Evolutionary conservation across 106 monocot genomes (phyloP), one percentile per base, ranked within the genome.

Genomic region (Allium fistulosum): DNA sequence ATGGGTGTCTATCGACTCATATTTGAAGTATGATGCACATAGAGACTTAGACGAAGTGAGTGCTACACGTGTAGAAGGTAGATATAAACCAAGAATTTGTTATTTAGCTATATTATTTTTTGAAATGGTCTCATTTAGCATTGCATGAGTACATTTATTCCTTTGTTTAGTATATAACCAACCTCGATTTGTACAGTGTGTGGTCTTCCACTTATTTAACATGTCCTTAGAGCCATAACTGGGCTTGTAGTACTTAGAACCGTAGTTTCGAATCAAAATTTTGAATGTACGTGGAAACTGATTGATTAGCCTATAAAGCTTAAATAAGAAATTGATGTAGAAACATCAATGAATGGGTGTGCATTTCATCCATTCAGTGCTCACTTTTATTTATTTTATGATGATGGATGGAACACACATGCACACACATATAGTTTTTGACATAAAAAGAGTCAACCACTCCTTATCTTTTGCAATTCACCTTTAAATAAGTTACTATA

Each of bases 1-100:
- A 68, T 99, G 97, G 92, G 70, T 99, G 56, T 99, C 97, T 72
- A 83, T 99, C 64, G 87, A 87, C 76, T 92, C 97, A 69, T 92
- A 99, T 72, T 81, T 99, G 46, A 99, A 99, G 71, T 99, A 80
- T 81, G 97, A 99, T 87, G 92, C 97, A 56, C 84, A 92, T 14
- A 99, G 97, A 75, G 97, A 99, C 81, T 74, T 99, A 51, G 97
- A 99, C 83, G 97, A 99, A 78, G 97, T 93, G 45, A 89, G 97
- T 73, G 92, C 97, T 46, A 73, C 65, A 47, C 75, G 64, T 73
- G 65, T 99, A 57, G 84, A 87, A 90, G 97, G 97, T 99, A 82
- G 53, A 37, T 18, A 9, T 26, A 62, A 27, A 62, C 14, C 28
- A 62, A 28, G 18, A 37, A 12, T 62, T 14, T 45, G 10, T 14